Evolutionary conservation across 345 rosid species (phyloP), one percentile per base, ranked within the genome.

Genomic region (Cardiospermum halicacabum): DNA sequence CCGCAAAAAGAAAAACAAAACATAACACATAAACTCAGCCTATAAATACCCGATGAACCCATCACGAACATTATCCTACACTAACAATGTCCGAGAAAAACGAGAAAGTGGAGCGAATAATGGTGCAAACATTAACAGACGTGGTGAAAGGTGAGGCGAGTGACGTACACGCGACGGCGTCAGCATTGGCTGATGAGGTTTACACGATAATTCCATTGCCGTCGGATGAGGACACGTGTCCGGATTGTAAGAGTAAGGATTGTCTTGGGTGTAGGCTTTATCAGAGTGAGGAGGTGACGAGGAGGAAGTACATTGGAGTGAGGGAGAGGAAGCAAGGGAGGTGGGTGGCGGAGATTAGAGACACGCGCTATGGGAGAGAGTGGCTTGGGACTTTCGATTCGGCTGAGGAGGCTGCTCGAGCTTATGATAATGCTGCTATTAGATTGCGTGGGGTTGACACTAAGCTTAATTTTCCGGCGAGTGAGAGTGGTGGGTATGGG

Each of bases 331-430:
- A 74, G 45, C 68, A 62, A 70, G 76, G 80, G 16, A 76, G 74
- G 60, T 75, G 77, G 77, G 77, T 73, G 3, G 75, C 75, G 28
- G 77, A 79, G 77, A 79, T 72, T 39, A 34, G 77, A 19, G 73
- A 77, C 62, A 72, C 81, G 1, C n/a, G 47, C 50, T 3, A 31
- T 1, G 70, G 65, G 0, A 56, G 73, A 1, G 54, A 68, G 21
- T 80, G 78, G 77, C 79, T 80, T 1, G 78, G 81, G 26, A 80
- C 78, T 0, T 80, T 76, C 24, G 64, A 47, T 15, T 68, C 69
- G 2, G 71, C 62, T n/a, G 83, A 79, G 62, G 74, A 58, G 6
- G 80, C 78, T 0, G 80, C 77, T 10, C 56, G 71, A 40, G 83
- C 80, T 12, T 79, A 79, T 26, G 83, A 79, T 26, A 28, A 36